Percentiles rank a stretch among this genome's conserved stretches.
These are phyloP conservation scores for Acer saccharum DNA, from an alignment of 345 rosid genomes.

Conservation along the genomic window DNA sequence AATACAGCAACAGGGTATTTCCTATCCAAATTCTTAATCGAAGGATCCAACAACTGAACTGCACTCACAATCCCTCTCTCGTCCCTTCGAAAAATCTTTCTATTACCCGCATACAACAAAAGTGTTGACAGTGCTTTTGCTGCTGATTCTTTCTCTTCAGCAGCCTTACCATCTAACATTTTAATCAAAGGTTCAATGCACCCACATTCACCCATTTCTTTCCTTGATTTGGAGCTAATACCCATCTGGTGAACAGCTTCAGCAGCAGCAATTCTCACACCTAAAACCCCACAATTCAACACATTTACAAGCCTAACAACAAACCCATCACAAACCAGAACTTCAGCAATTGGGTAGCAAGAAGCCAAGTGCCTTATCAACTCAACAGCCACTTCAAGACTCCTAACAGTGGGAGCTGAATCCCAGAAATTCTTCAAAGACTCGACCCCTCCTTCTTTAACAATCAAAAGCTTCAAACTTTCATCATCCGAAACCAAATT, in stretches of 20 bases:
- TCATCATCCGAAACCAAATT: conserved; percentile 62
- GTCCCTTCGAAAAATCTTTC: conserved; percentile 55
- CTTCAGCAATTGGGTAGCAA: conserved; percentile 58
- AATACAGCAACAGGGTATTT: conserved; percentile 57
- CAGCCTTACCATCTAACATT: conserved; percentile 87
- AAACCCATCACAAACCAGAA: conserved; percentile 65
- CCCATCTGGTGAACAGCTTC: conserved; percentile 57
- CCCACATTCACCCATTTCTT: conserved; percentile 73
- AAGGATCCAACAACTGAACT: conserved; percentile 72
- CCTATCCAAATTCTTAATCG: conserved; percentile 57
- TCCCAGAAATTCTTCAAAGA: conserved; percentile 82
- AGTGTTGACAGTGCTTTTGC: conserved; percentile 66
- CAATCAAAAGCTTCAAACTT: conserved; percentile 57
- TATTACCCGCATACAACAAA: conserved; percentile 46
- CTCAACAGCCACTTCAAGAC: conserved; percentile 68
- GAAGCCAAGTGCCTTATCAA: conserved; percentile 58
- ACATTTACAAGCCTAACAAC: conserved; percentile 46
- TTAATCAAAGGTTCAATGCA: conserved; percentile 54
- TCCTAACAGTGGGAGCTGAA: conserved; percentile 47
- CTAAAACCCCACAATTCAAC: conserved; percentile 61
- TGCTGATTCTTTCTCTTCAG: conserved; percentile 86
- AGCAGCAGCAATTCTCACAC: conserved; percentile 80
- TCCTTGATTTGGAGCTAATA: conserved; percentile 55
- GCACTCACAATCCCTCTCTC: conserved; percentile 59
- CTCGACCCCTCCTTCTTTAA: conserved; percentile 68